phyloP scores from a whole-genome alignment of 2,329 filamentous ascomycete genomes.

The Plectosphaerella plurivora region DNA sequence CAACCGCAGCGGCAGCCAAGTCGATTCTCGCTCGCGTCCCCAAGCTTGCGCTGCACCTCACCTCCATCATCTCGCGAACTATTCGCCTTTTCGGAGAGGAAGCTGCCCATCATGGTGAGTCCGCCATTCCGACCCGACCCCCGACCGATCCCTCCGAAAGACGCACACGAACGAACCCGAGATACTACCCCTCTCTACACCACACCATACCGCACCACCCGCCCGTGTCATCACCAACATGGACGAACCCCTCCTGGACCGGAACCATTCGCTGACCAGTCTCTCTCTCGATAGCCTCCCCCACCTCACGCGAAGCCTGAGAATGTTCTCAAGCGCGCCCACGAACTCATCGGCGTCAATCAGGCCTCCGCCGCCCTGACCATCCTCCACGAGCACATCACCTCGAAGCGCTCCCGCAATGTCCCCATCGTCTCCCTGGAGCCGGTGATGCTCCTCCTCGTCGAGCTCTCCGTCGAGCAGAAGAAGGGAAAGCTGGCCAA shows the following conservation, averaged over 20 bases:
- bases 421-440: conserved; percentile 93
- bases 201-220: conserved; percentile 68
- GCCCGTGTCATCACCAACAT: conserved; percentile 3
- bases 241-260: not conserved
- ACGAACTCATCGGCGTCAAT: conserved; percentile 97
- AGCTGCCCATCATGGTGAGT: conserved; percentile 36
- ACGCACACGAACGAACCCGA: conserved; percentile 3
- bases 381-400: conserved; percentile 98
- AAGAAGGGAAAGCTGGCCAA: conserved; percentile 98
- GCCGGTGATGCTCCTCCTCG: conserved; percentile 96
- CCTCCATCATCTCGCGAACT: conserved; percentile 25
- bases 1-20: conserved; percentile 33
- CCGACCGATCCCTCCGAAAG: not conserved
- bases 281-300: conserved; percentile 65
- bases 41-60: conserved; percentile 31
- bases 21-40: conserved; percentile 25
- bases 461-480: conserved; percentile 93
- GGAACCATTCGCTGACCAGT: not conserved
- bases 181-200: conserved; percentile 37
- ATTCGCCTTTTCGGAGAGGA: conserved; percentile 36
- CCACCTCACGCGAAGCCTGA: conserved; percentile 96
- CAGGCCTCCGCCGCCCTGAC: conserved; percentile 89
- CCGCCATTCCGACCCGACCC: not conserved
- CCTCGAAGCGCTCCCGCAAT: conserved; percentile 95
- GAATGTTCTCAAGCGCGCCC: conserved; percentile 97